A percentile compares a stretch with the other conserved stretches of the same genome.
Evolutionary conservation across 2,329 filamentous ascomycete genomes (phyloP).

Genomic region (Aspergillus tanneri): DNA sequence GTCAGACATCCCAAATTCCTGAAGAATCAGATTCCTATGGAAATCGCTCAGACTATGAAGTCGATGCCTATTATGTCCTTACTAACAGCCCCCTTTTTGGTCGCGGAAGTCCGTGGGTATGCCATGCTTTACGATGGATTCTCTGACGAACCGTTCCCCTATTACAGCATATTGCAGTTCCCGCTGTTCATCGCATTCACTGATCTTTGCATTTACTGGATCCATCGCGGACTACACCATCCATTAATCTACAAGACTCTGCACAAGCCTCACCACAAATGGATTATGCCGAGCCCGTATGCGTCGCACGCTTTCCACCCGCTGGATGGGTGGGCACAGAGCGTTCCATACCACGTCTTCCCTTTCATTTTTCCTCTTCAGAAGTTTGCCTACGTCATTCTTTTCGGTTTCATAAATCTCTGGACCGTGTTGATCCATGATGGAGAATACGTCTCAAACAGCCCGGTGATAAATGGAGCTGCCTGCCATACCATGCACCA

Average conservation of each 20-base stretch:
- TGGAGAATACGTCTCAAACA: slow-evolving; percentile 89
- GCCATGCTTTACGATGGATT: slow-evolving; percentile 83
- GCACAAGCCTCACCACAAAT: slow-evolving; percentile 98
- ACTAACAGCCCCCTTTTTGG: slow-evolving; percentile 77
- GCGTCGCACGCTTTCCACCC: slow-evolving; percentile 95
- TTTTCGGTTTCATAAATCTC: slow-evolving; percentile 92
- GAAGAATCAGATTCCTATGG: slow-evolving; percentile 84
- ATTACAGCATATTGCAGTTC: slow-evolving; percentile 81
- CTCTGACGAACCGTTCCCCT: slow-evolving; percentile 69
- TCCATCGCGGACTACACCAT: slow-evolving; percentile 82
- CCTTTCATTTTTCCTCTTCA: slow-evolving; percentile 90
- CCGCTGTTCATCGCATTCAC: slow-evolving; percentile 86
- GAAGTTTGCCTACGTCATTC: slow-evolving; percentile 79
- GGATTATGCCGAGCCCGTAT: slow-evolving; percentile 97
- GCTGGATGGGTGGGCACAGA: slow-evolving; percentile 84
- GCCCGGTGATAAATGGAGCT: slow-evolving; percentile 87
- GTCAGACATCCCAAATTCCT: slow-evolving; percentile 90
- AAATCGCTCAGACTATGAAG: slow-evolving; percentile 75
- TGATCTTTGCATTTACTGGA: slow-evolving; percentile 88
- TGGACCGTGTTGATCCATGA: slow-evolving; percentile 98
- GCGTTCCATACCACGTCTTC: slow-evolving; percentile 88
- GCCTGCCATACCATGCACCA: slow-evolving; percentile 95
- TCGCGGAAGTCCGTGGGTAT: slow-evolving; percentile 79
- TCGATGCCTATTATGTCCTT: slow-evolving; percentile 81
- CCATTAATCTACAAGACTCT: slow-evolving; percentile 78